Conservation (phyloP, 2,329 filamentous ascomycete species). For the Aspergillus novoparasiticus region DNA sequence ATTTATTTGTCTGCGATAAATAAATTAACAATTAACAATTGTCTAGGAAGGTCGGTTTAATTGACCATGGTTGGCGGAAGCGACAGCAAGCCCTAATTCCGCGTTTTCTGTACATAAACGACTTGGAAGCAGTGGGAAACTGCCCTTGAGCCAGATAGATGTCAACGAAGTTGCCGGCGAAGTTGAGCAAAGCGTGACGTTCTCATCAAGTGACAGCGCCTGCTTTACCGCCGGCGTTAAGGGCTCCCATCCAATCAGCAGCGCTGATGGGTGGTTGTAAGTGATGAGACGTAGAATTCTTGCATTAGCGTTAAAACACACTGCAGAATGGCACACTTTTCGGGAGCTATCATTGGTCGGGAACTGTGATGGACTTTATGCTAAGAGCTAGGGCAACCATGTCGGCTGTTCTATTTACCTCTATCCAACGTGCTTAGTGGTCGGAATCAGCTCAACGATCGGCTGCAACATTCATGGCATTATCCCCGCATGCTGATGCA, state of each 20-base stretch:
- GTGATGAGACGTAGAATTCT: conserved; percentile 15
- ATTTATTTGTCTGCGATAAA: too few relatives aligned
- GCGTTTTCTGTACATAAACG: neutral
- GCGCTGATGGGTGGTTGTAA: conserved; percentile 1
- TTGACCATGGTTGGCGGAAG: neutral
- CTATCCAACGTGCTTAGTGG: neutral
- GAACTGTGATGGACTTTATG: neutral
- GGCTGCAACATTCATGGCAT: neutral
- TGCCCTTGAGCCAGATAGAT: neutral
- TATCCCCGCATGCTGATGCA: conserved; percentile 16
- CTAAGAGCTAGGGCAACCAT: neutral
- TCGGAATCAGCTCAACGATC: neutral
- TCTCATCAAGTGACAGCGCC: conserved; percentile 13
- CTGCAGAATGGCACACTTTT: conserved; percentile 14
- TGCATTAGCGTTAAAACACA: conserved; percentile 19
- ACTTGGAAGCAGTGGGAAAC: neutral
- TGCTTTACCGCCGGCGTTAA: conserved; percentile 14
- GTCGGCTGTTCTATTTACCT: neutral
- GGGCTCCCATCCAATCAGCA: conserved; percentile 15
- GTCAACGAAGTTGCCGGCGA: neutral
- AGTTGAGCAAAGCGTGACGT: neutral
- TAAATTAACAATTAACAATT: neutral
- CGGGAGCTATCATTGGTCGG: conserved; percentile 6
- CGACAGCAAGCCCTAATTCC: neutral
- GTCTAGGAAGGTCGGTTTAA: neutral